Evolutionary conservation across 2,329 filamentous ascomycete genomes (phyloP).

Genomic region (Aplosporella prunicola): DNA sequence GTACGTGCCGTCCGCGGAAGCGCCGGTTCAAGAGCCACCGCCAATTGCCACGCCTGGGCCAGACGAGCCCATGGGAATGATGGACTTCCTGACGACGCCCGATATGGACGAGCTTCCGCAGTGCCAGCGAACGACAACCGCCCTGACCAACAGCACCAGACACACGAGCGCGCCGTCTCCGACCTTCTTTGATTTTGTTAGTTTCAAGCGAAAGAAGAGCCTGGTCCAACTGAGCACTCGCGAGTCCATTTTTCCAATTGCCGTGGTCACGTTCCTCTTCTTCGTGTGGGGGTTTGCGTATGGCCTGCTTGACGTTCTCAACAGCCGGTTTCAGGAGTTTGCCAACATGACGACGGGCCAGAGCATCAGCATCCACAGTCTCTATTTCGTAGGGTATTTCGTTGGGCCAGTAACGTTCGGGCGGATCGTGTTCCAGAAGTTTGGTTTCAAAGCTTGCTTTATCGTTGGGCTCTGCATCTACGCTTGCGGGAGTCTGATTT

Average conservation of each 20-base stretch:
- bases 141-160: constrained; percentile 30
- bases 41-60: constrained; percentile 12
- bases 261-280: constrained; percentile 70
- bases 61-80: constrained; percentile 33
- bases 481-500: constrained; percentile 51
- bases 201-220: constrained; percentile 55
- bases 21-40: neutral
- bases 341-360: constrained; percentile 52
- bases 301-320: constrained; percentile 73
- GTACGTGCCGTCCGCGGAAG: constrained; percentile 8
- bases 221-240: constrained; percentile 54
- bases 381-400: constrained; percentile 65
- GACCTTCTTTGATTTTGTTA: constrained; percentile 68
- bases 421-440: constrained; percentile 44
- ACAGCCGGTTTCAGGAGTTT: constrained; percentile 57
- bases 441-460: constrained; percentile 55
- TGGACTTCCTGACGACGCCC: constrained; percentile 46
- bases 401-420: constrained; percentile 61
- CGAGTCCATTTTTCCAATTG: constrained; percentile 63
- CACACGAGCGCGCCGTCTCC: constrained; percentile 28
- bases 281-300: constrained; percentile 89
- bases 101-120: constrained; percentile 29
- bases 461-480: constrained; percentile 53
- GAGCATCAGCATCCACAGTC: constrained; percentile 57
- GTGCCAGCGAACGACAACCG: constrained; percentile 23